phyloP scores from a whole-genome alignment of 2,329 filamentous ascomycete genomes.

The Colletotrichum liriopes region DNA sequence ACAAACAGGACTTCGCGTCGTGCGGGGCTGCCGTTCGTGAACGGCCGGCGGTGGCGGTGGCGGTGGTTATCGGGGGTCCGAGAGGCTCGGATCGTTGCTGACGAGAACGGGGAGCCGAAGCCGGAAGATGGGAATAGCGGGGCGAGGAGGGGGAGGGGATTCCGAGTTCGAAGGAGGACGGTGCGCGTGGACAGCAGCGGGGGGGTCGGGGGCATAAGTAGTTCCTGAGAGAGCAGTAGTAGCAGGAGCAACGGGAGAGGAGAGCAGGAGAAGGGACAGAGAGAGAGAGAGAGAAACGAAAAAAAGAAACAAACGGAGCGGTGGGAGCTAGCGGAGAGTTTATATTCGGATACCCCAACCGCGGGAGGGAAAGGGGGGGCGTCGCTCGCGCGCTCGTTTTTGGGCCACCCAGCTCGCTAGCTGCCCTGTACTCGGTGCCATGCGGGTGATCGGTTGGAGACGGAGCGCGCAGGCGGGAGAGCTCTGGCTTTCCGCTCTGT shows the following conservation, averaged over 20 bases:
- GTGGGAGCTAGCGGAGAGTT: constrained; percentile 20
- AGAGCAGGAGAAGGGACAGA: neutral
- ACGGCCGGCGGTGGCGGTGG: neutral
- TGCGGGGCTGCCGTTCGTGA: no score
- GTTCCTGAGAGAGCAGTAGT: neutral
- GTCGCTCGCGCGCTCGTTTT: neutral
- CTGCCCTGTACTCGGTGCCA: neutral
- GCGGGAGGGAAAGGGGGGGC: neutral
- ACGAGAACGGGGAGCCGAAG: neutral
- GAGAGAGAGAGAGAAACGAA: neutral
- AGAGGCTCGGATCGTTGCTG: neutral
- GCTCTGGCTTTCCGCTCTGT: neutral
- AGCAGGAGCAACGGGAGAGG: neutral
- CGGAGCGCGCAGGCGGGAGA: neutral
- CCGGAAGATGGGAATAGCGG: no score
- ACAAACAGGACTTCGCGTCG: no score
- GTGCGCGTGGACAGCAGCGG: neutral
- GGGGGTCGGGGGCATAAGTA: neutral
- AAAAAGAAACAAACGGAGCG: neutral
- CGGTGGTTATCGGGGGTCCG: neutral
- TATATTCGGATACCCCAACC: constrained; percentile 11
- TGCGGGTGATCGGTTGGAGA: constrained; percentile 13
- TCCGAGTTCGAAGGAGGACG: neutral
- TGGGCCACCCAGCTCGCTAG: neutral
- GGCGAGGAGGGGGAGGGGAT: no score